Conservation (phyloP, 805 yeast genomes). For the Schwanniomyces occidentalis region DNA sequence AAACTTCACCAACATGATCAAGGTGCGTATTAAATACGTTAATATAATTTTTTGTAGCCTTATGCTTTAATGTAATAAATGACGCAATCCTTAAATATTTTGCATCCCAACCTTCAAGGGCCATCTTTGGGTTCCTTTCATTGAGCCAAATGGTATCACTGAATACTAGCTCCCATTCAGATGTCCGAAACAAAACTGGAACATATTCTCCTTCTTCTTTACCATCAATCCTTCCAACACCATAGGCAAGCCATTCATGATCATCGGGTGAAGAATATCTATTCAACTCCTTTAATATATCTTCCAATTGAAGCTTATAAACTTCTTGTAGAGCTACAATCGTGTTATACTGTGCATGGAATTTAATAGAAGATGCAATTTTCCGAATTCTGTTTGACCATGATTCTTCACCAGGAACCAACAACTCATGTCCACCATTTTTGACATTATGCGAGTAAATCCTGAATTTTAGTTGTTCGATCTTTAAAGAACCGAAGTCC, state of each 20-base stretch:
- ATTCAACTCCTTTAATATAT: conserved; percentile 26
- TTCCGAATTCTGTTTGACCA: conserved; percentile 42
- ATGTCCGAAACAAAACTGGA: conserved; percentile 32
- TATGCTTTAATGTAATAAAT: conserved; percentile 30
- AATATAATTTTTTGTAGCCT: conserved; percentile 27
- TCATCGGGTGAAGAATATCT: conserved; percentile 11
- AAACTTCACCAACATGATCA: conserved; percentile 38
- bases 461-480: conserved; percentile 16
- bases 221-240: conserved; percentile 39
- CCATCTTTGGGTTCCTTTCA: conserved; percentile 34
- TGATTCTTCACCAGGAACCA: conserved; percentile 34
- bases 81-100: conserved; percentile 41
- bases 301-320: conserved; percentile 27
- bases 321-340: conserved; percentile 42
- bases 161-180: conserved; percentile 32
- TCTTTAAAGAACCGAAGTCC: not conserved
- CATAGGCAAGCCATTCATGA: conserved; percentile 33
- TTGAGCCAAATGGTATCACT: conserved; percentile 40
- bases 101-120: conserved; percentile 45
- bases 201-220: conserved; percentile 31
- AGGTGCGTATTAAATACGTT: conserved; percentile 44
- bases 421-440: conserved; percentile 33
- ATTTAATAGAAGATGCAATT: conserved; percentile 40
- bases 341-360: conserved; percentile 23
- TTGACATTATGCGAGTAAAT: conserved; percentile 48